These are phyloP conservation scores for Erodium trifolium DNA, from an alignment of 441 rosid species.

Conservation along the genomic window DNA sequence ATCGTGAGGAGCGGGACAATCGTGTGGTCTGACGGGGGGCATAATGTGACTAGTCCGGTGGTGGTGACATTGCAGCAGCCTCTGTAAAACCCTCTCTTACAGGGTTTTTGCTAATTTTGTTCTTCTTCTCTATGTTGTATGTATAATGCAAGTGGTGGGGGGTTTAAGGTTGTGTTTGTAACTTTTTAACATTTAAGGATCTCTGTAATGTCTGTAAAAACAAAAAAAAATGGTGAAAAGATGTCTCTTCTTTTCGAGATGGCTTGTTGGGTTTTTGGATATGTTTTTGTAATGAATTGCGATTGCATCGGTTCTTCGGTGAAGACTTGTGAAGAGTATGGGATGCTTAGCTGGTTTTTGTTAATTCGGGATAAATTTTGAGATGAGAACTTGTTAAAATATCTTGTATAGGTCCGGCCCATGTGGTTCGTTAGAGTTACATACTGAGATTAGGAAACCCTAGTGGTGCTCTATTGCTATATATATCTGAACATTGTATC, in stretches of 20 bases:
- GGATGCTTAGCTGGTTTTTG: too few species aligned
- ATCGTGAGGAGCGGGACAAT: conserved; percentile 42
- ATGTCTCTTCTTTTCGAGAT: background rate
- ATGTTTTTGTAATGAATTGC: too few species aligned
- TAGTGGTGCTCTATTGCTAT: too few species aligned
- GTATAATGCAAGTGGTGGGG: background rate
- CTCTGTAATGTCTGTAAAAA: background rate
- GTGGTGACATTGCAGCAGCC: conserved; percentile 86
- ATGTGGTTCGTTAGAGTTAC: too few species aligned
- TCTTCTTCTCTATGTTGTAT: background rate
- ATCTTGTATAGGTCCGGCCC: too few species aligned
- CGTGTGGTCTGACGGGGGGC: conserved; percentile 58
- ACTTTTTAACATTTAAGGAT: background rate
- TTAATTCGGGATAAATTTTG: too few species aligned
- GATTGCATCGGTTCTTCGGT: too few species aligned
- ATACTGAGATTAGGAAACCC: too few species aligned
- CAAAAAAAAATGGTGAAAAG: background rate
- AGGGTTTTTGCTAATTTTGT: conserved; percentile 18
- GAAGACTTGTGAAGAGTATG: too few species aligned
- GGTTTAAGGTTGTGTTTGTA: background rate
- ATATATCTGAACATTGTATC: too few species aligned
- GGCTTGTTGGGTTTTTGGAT: background rate
- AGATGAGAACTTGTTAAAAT: too few species aligned
- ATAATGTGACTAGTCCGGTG: conserved; percentile 52
- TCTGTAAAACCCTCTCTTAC: conserved; percentile 26